These are phyloP conservation scores for Magnaporthales sp. DNA, from an alignment of 2,329 filamentous ascomycete species.

Conservation along the genomic window DNA sequence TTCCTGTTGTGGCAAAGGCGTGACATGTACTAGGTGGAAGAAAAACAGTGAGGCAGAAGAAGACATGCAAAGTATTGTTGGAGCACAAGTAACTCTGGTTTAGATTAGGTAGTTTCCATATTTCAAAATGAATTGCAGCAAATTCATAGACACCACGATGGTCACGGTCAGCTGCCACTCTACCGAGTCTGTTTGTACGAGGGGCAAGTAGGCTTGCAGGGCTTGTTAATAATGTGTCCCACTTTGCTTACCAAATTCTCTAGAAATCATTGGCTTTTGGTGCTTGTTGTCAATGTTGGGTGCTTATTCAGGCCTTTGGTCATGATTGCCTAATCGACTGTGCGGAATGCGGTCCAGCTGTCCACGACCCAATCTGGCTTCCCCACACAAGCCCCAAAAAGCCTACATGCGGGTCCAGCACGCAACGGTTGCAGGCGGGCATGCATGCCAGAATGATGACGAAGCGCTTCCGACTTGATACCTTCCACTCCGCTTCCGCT, in stretches of 20 bases:
- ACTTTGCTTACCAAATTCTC: neutral
- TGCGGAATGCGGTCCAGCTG: neutral
- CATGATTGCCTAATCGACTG: slow-evolving; percentile 1
- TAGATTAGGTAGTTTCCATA: neutral
- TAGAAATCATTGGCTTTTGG: neutral
- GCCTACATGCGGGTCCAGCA: neutral
- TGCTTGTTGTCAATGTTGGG: neutral
- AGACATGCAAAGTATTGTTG: neutral
- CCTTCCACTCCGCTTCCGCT: neutral
- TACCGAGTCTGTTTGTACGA: neutral
- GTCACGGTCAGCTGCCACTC: neutral
- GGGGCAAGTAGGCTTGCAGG: neutral
- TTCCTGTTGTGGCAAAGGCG: neutral
- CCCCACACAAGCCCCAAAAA: neutral
- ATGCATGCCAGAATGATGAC: neutral
- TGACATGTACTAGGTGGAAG: neutral
- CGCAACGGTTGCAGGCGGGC: no score
- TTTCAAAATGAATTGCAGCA: neutral
- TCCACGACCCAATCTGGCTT: neutral
- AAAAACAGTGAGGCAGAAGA: neutral
- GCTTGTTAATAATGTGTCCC: neutral
- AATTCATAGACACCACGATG: neutral
- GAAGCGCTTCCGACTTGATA: neutral
- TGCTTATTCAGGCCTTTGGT: neutral
- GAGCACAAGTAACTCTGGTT: neutral